A percentile compares a stretch with the other conserved stretches of the same genome.
Evolutionary conservation across 2,329 filamentous ascomycete species (phyloP).

Genomic region (Talaromyces marneffei): DNA sequence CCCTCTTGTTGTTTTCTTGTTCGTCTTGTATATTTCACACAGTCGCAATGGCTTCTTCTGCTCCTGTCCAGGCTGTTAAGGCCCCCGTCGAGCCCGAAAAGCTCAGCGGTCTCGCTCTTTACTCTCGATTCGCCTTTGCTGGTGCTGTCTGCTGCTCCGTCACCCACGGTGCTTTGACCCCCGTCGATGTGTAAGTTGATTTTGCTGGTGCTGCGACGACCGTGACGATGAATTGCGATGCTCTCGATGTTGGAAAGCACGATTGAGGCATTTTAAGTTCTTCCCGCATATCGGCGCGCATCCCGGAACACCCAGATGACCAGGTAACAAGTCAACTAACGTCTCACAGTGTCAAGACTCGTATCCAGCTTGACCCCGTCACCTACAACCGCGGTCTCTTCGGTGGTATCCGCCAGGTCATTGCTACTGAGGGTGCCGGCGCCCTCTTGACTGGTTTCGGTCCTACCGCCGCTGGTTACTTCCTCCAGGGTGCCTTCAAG

Average conservation of each 20-base stretch:
- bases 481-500: slow-evolving; percentile 90
- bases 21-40: slow-evolving; percentile 11
- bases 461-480: slow-evolving; percentile 83
- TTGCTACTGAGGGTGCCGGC: slow-evolving; percentile 75
- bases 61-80: slow-evolving; percentile 20
- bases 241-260: too few relatives aligned
- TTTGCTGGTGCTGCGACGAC: not conserved
- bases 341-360: slow-evolving; percentile 76
- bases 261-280: not conserved
- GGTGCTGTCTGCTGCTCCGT: slow-evolving; percentile 97
- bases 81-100: slow-evolving; percentile 42
- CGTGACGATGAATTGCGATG: not conserved
- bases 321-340: slow-evolving; percentile 12
- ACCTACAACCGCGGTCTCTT: slow-evolving; percentile 87
- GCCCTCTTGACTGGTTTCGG: slow-evolving; percentile 81
- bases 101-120: slow-evolving; percentile 64
- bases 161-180: slow-evolving; percentile 94
- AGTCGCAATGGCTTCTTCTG: slow-evolving; percentile 20
- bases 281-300: not conserved
- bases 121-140: slow-evolving; percentile 94
- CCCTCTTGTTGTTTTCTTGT: slow-evolving; percentile 10
- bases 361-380: slow-evolving; percentile 84
- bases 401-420: slow-evolving; percentile 79
- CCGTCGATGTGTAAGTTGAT: slow-evolving; percentile 93
- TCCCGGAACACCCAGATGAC: not conserved